Evolutionary conservation across 352 stramenopile species (phyloP).

Genomic region (Pythium dissimile): DNA sequence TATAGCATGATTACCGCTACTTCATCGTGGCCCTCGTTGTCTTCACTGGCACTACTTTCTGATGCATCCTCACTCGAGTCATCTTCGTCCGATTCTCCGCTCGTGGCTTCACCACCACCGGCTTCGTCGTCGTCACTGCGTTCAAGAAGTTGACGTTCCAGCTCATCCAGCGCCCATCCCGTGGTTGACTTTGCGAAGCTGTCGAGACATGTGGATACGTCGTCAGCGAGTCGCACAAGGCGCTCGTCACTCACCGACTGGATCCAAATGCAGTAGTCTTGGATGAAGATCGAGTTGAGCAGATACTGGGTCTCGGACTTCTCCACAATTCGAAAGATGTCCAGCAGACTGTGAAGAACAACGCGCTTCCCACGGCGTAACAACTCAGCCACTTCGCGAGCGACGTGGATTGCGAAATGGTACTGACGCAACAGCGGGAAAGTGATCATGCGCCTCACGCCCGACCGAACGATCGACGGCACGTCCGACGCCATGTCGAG

Average conservation of each 20-base stretch:
- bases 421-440: constrained; percentile 96
- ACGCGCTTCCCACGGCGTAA: constrained; percentile 84
- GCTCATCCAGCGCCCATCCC: constrained; percentile 72
- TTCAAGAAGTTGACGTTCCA: constrained; percentile 58
- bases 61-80: constrained; percentile 16
- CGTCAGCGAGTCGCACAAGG: constrained; percentile 33
- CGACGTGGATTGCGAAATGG: constrained; percentile 69
- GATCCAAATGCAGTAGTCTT: constrained; percentile 92
- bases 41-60: constrained; percentile 20
- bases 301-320: constrained; percentile 96
- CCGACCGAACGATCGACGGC: constrained; percentile 55
- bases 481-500: constrained; percentile 81
- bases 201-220: constrained; percentile 27
- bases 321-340: constrained; percentile 90
- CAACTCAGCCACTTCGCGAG: constrained; percentile 84
- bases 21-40: constrained; percentile 9
- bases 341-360: constrained; percentile 89
- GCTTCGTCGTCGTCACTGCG: constrained; percentile 20
- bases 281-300: constrained; percentile 94
- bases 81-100: not conserved
- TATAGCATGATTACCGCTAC: no score
- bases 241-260: constrained; percentile 57
- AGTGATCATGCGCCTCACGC: constrained; percentile 89
- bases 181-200: constrained; percentile 64
- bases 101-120: not conserved